Base-by-base conservation (phyloP, 2,329 filamentous ascomycete genomes). In the Cercospora sojina region DNA sequence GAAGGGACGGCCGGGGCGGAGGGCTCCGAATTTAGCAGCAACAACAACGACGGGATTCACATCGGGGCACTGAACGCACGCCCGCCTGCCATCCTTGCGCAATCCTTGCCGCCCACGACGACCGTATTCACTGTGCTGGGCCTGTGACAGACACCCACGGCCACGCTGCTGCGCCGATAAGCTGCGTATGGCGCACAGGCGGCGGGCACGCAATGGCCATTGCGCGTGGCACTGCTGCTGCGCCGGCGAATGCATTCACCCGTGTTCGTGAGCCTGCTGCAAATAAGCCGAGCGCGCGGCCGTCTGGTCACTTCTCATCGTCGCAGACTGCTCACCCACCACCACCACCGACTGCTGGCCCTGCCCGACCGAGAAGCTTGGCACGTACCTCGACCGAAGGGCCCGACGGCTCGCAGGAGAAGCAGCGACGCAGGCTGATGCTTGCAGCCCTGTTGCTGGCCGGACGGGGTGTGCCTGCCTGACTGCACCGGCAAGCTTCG, bases 281-380 rank as follows among this genome's bases (percentile, higher is more conserved):
- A 25, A 31, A 56, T 56, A 56, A 56, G 51, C 51, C 51, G 51
- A 23, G 51, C 51, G 23, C 51, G 51, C 23, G 51, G 51, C 51
- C 51, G 27, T 27, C 8, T 13, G 13, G 25, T 18, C 25, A 16
- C 29, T 9, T 18, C 29, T 56, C 20, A 9, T 56, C 51, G 51
- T 55, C 51, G 27, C 23, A 25, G 51, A 51, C 47, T 51, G 47
- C 18, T 27, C 47, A 23, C 47, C 18, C 20, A 12, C 18, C 47
- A 51, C 18, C 47, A 51, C 47, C 6, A 23, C 47, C 12, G 47
- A 20, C 47, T 51, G 25, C 47, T 12, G 6, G n/a, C 35, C 35
- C 35, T 41, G 35, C 47, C 47, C 23, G 47, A 25, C 47, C 47
- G 47, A 10, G 20, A 20, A 51, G 25, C 47, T 51, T 51, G 47